Evolutionary conservation across 2,329 filamentous ascomycete species (phyloP), one percentile per base, ranked within the genome.

Genomic region (Volutella citrinella): DNA sequence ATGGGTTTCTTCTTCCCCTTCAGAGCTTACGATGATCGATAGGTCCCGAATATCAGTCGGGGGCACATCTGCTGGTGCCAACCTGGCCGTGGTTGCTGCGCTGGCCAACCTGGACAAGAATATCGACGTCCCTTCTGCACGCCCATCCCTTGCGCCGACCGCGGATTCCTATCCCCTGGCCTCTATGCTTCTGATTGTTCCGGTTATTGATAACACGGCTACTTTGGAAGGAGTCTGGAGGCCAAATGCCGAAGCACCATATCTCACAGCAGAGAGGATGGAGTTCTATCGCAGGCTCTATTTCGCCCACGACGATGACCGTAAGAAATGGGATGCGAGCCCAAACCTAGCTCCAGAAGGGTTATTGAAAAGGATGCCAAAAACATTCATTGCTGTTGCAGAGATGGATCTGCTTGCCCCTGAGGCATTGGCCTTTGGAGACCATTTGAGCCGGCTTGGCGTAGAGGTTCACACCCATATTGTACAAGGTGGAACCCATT

Each of bases 281-380:
- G 42, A 46, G n/a, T 61, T 57, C 54, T 64, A 64, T 32, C 57
- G 60, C n/a, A 38, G 48, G 17, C 51, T 60, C 32, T 64, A 63
- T 26, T 46, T 64, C 14, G 29, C 53, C 2, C 41, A 42, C n/a
- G 32, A 46, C 7, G 40, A 42, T 3, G 41, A 57, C 11, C 50
- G 44, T 19, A 32, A 28, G 8, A 42, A 40, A 21, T 62, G 58
- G 49, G 50, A 61, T 12, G 55, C 57, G 5, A 60, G 56, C 12
- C 60, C 60, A 5, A 57, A 57, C 19, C 31, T 48, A n/a, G 51
- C 56, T 4, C 44, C 56, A 1, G 30, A 40, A 3, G n/a, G 31
- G 4, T 19, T 60, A 4, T 25, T 63, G 10, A 33, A 20, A 12
- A 47, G 42, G 12, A 45, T 57, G 10, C 60, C 60, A 8, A 50